A percentile compares a stretch with the other conserved stretches of the same genome.
phyloP scores from a whole-genome alignment of 441 rosid species.

The Manihot esculenta region DNA sequence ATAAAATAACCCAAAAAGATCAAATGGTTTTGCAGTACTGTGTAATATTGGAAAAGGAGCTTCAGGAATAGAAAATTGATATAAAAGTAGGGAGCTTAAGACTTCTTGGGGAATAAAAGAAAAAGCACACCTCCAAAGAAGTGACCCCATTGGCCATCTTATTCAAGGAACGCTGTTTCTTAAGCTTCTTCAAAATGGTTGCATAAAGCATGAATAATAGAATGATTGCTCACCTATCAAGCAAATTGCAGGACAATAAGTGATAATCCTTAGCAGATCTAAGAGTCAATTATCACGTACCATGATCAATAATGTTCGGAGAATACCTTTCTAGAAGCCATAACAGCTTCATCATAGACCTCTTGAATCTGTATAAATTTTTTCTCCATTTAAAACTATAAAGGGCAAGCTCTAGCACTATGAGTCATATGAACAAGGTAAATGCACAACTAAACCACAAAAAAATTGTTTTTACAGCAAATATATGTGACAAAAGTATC shows the following conservation, averaged over 20 bases:
- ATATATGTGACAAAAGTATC: background rate
- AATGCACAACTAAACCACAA: background rate
- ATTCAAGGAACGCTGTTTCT: slow-evolving; percentile 47
- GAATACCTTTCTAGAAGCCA: slow-evolving; percentile 98
- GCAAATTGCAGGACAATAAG: slow-evolving; percentile 33
- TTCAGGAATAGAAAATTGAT: background rate
- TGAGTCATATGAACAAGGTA: slow-evolving; percentile 18
- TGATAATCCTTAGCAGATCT: slow-evolving; percentile 21
- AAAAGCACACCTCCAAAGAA: slow-evolving; percentile 69
- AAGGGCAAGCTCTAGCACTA: slow-evolving; percentile 1
- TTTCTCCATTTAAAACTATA: slow-evolving; percentile 15
- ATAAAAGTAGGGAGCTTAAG: background rate
- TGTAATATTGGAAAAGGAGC: background rate
- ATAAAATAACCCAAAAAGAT: background rate
- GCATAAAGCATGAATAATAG: slow-evolving; percentile 92
- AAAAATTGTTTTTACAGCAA: background rate
- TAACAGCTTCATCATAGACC: slow-evolving; percentile 71
- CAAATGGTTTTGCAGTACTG: background rate
- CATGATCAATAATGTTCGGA: slow-evolving; percentile 95
- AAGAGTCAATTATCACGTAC: slow-evolving; percentile 47
- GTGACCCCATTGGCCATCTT: slow-evolving; percentile 55
- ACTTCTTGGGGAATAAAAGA: slow-evolving; percentile 10
- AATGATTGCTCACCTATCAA: slow-evolving; percentile 88
- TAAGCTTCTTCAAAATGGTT: slow-evolving; percentile 80
- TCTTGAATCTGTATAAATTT: slow-evolving; percentile 66